A percentile compares a stretch with the other conserved stretches of the same genome.
phyloP scores from a whole-genome alignment of 208 protist genomes.

The Trypanosoma caninum region DNA sequence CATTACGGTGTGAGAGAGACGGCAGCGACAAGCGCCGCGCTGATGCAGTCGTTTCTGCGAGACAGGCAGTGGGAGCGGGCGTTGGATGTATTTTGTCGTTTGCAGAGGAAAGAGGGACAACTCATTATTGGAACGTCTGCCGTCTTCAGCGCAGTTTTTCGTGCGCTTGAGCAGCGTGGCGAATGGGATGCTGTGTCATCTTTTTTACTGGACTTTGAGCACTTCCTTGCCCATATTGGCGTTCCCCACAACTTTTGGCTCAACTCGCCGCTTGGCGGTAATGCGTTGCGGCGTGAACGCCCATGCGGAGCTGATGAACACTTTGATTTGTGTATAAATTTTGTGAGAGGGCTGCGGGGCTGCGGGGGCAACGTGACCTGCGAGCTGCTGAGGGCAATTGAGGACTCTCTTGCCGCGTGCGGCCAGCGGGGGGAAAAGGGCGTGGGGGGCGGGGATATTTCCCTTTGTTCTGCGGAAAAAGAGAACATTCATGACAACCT shows the following conservation, averaged over 20 bases:
- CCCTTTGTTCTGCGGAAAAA: not conserved
- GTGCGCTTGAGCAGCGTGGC: constrained; percentile 21
- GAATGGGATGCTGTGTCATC: constrained; percentile 16
- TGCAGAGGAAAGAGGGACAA: constrained; percentile 23
- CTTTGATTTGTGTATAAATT: not conserved
- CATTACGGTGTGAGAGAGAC: constrained; percentile 55
- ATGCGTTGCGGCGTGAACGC: not conserved
- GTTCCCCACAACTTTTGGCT: constrained; percentile 30
- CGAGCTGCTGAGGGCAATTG: constrained; percentile 8
- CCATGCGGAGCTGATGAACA: not conserved
- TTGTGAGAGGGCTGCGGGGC: constrained; percentile 1
- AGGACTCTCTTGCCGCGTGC: constrained; percentile 13
- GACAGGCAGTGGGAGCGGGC: constrained; percentile 25
- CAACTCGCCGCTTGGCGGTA: not conserved
- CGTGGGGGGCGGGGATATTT: too few species aligned
- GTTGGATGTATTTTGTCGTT: constrained; percentile 27
- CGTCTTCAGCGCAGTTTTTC: constrained; percentile 27
- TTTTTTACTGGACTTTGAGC: constrained; percentile 35
- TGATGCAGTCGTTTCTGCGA: constrained; percentile 54
- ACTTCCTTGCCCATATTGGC: constrained; percentile 40
- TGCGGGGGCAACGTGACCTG: not conserved
- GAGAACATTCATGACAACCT: not conserved
- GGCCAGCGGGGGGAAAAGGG: not conserved
- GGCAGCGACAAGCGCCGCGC: constrained; percentile 37
- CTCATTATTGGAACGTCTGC: constrained; percentile 29